phyloP scores from a whole-genome alignment of 75 land plant genomes.

The Pinus tabuliformis region DNA sequence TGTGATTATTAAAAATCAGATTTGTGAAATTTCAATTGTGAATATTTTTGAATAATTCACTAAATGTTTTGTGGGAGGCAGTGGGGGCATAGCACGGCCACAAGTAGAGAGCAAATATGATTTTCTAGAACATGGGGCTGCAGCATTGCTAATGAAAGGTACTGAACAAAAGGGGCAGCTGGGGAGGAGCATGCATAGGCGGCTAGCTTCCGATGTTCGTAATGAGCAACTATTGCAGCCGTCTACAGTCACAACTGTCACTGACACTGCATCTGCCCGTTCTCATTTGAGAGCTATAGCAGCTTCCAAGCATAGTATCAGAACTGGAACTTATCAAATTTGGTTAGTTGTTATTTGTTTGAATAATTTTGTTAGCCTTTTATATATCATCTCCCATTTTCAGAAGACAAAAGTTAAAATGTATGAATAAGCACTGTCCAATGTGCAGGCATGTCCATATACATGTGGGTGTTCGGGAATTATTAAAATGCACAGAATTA shows the following conservation, averaged over 20 bases:
- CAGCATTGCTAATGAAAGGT: slow-evolving; percentile 76
- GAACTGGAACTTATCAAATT: slow-evolving; percentile 60
- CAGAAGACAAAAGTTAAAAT: too few species aligned
- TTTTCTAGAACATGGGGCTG: slow-evolving; percentile 89
- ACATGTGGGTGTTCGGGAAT: too few species aligned
- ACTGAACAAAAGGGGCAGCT: slow-evolving; percentile 48
- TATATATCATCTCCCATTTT: too few species aligned
- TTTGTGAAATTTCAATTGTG: background rate
- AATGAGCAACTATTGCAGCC: slow-evolving; percentile 82
- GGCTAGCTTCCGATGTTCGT: slow-evolving; percentile 30
- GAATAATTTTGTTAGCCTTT: too few species aligned
- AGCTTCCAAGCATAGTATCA: slow-evolving; percentile 71
- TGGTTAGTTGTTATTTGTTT: slow-evolving; percentile 38
- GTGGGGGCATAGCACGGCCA: slow-evolving; percentile 60
- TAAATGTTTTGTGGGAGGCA: slow-evolving; percentile 30
- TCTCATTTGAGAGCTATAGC: slow-evolving; percentile 89
- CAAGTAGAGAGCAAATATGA: slow-evolving; percentile 55
- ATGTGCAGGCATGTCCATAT: too few species aligned
- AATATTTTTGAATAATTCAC: background rate
- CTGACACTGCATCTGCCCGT: slow-evolving; percentile 60
- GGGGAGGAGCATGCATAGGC: slow-evolving; percentile 23
- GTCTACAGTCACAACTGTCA: slow-evolving; percentile 59
- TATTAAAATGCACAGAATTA: too few species aligned
- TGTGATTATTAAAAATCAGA: background rate
- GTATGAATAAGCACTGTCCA: too few species aligned